These are phyloP conservation scores for Aspergillus ruber DNA, from an alignment of 2,329 filamentous ascomycete genomes.

Conservation along the genomic window DNA sequence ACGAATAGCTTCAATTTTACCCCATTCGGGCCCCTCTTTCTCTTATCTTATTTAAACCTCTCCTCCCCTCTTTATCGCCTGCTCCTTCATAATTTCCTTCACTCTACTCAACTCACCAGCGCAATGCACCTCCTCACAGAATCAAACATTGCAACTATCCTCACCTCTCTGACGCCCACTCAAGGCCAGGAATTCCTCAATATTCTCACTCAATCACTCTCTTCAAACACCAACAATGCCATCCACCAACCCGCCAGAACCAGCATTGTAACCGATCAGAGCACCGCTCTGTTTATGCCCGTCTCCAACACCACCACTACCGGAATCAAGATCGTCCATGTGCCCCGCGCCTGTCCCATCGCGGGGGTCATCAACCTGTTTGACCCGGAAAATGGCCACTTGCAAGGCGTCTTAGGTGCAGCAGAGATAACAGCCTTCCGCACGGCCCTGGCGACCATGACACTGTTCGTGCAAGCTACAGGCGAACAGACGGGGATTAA, in stretches of 20 bases:
- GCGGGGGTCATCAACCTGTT: slow-evolving; percentile 66
- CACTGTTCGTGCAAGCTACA: slow-evolving; percentile 50
- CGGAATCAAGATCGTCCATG: slow-evolving; percentile 67
- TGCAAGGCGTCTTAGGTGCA: slow-evolving; percentile 65
- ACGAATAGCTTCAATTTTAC: neutral
- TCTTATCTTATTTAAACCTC: neutral
- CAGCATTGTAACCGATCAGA: slow-evolving; percentile 33
- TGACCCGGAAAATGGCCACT: slow-evolving; percentile 49
- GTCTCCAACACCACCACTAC: slow-evolving; percentile 58
- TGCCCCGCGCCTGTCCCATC: slow-evolving; percentile 36
- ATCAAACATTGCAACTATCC: slow-evolving; percentile 26
- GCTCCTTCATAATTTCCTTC: neutral
- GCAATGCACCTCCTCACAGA: slow-evolving; percentile 32
- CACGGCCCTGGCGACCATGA: slow-evolving; percentile 66
- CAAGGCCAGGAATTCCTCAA: slow-evolving; percentile 32
- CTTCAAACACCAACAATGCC: slow-evolving; percentile 16
- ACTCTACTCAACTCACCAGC: neutral
- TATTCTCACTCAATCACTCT: slow-evolving; percentile 29
- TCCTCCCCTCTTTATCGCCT: neutral
- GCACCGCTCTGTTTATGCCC: slow-evolving; percentile 68
- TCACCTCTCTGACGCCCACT: slow-evolving; percentile 23
- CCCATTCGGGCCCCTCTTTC: neutral
- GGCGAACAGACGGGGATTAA: slow-evolving; percentile 6
- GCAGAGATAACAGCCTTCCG: slow-evolving; percentile 72
- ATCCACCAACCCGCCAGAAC: slow-evolving; percentile 41